Conservation (phyloP, 139 green algal genomes). For the Coccomyxa sp. region DNA sequence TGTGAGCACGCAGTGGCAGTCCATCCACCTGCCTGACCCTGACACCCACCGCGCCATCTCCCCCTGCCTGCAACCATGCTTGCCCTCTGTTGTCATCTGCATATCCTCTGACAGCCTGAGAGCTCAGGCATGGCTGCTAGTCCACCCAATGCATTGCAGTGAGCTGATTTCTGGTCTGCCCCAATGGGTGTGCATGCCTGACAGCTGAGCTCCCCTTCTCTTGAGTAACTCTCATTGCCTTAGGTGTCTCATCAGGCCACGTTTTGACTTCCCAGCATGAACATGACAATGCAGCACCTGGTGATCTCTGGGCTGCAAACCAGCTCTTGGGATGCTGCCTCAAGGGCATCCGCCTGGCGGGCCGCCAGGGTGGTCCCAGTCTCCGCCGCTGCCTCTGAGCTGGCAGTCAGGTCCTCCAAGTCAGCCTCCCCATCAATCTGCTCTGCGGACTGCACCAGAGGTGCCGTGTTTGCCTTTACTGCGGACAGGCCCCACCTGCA, state of each 20-base stretch:
- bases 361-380: constrained; percentile 38
- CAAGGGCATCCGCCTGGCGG: constrained; percentile 49
- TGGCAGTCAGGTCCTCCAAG: constrained; percentile 17
- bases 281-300: constrained; percentile 9
- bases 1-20: constrained; percentile 63
- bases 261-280: too few relatives aligned
- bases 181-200: too few relatives aligned
- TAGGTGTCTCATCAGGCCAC: too few relatives aligned
- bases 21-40: constrained; percentile 34
- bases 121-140: too few relatives aligned
- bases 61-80: constrained; percentile 61
- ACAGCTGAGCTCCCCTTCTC: too few relatives aligned
- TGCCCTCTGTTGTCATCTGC: too few relatives aligned
- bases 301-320: constrained; percentile 65
- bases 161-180: too few relatives aligned
- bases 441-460: neutral
- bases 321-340: constrained; percentile 50
- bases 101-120: too few relatives aligned
- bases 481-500: too few relatives aligned
- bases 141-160: too few relatives aligned
- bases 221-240: too few relatives aligned
- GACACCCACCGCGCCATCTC: constrained; percentile 50
- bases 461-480: neutral
- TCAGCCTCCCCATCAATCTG: constrained; percentile 24
- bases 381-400: constrained; percentile 15